Base-by-base conservation (phyloP, 2,329 filamentous ascomycete species). In the Orbilia brochopaga region DNA sequence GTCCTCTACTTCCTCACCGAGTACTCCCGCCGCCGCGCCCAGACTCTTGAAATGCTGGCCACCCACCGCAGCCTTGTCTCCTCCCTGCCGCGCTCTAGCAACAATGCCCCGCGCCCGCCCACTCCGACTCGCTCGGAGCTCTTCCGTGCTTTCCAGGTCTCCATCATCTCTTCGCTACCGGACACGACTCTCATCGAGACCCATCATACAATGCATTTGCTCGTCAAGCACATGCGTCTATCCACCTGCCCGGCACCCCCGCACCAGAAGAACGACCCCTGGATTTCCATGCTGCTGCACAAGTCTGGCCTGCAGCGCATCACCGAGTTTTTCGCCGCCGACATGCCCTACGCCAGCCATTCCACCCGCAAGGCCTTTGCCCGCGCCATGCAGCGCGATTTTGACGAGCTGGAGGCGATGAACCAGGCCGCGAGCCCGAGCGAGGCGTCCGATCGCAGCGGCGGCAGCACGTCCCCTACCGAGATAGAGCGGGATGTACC, bases 161-260 rank as follows among this genome's bases (percentile, higher is more conserved):
- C 42, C 15, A 75, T 77, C 21, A 69, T 76, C 15, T 37, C 60
- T 30, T 57, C 72, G n/a, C 73, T 76, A 2, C 55, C 73, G 13
- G 74, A 75, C 58, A 50, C 44, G 17, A 74, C 66, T 2, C 67
- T 77, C 1, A 74, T 77, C 55, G 63, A 69, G 37, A 77, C 76
- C 1, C 76, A 77, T 58, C 76, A 77, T 52, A 75, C 74, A 6
- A 76, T 77, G 69, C 74, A 75, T 53, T 75, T 77, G 17, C 65
- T 77, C 13, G 76, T 77, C 19, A 75, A 76, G 54, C 72, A 74
- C 17, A 74, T 77, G 53, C 73, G 76, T 0, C 59, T 76, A 7
- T 72, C 73, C 4, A 69, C 76, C 52, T 75, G 74, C n/a, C 76
- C 76, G 1, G 73, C 74, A 8, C 75, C 75, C 0, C 76, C 76